Base-by-base conservation (phyloP, 768 basidiomycete species). In the Podaxis rugospora region DNA sequence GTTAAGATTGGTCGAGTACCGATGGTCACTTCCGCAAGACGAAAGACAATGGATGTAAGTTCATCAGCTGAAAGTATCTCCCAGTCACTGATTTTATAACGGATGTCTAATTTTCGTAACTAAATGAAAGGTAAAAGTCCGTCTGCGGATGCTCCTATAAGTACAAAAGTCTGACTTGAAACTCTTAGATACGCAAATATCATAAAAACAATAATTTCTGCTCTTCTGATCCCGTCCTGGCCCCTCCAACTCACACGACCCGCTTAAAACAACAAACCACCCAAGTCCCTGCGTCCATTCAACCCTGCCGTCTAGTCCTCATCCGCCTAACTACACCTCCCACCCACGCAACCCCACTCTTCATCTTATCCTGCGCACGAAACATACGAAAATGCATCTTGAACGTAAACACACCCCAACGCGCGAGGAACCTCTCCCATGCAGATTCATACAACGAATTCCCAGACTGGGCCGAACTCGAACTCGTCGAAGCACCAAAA, bases 341-440 rank as follows among this genome's bases (percentile, higher is more conserved):
- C 49, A 60, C 35, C 59, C 59, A 60, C 18, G 51, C 51, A 5
- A 60, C 59, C 4, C 59, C 59, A 36, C 37, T 25, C 51, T 60
- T 60, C 39, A 60, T n/a, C 51, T 35, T 61, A 47, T 61, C 59
- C 44, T 61, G 59, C 32, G 53, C 59, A 13, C 52, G 21, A 36
- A 61, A 61, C 59, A 61, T 61, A 16, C 59, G 16, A 47, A 61
- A 61, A 46, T 53, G 53, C 59, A 61, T 16, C 36, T 50, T 50
- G 9, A 61, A 28, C 23, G 44, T 40, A 55, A 61, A 61, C 44
- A 36, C 32, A 1, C 52, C 59, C 59, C 59, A 61, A 25, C n/a
- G 52, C 32, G 59, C 59, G 13, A 47, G 35, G 2, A 61, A 47
- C 44, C 37, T 61, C 23, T 61, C 59, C 44, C 32, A 40, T 0